A percentile compares a stretch with the other conserved stretches of the same genome.
phyloP scores from a whole-genome alignment of 805 yeast species.

The Yueomyces sp. region DNA sequence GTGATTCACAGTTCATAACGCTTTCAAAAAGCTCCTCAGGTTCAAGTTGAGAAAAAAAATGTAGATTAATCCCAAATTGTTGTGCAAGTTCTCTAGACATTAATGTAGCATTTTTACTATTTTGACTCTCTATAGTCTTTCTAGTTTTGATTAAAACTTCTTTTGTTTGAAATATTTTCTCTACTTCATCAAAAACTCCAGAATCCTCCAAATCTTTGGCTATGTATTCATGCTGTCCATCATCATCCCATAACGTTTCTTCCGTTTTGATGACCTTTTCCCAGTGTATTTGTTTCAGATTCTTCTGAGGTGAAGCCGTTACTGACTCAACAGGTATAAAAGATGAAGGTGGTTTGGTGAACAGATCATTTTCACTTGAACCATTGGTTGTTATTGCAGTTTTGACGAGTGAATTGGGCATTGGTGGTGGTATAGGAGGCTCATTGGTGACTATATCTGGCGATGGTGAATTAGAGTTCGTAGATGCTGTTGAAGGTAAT shows the following conservation, averaged over 20 bases:
- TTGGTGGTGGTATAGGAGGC: conserved; percentile 13
- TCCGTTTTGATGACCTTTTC: conserved; percentile 50
- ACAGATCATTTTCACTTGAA: no score
- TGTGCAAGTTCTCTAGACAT: conserved; percentile 62
- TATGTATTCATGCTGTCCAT: conserved; percentile 26
- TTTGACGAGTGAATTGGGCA: not conserved
- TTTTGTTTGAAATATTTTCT: conserved; percentile 38
- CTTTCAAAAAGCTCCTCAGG: conserved; percentile 42
- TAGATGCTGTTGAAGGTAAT: conserved; percentile 5
- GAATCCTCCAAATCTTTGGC: conserved; percentile 36
- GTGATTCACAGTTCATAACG: conserved; percentile 48
- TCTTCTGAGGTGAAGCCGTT: conserved; percentile 30
- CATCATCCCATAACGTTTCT: conserved; percentile 50
- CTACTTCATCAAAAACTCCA: conserved; percentile 58
- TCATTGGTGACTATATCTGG: no score
- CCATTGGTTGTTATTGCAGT: not conserved
- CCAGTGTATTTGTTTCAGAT: conserved; percentile 74
- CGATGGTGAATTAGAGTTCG: no score
- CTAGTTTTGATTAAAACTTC: conserved; percentile 25
- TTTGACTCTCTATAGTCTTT: conserved; percentile 21
- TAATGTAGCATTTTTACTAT: conserved; percentile 36
- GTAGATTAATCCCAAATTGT: conserved; percentile 69
- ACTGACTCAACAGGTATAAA: not conserved
- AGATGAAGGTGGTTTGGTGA: not conserved
- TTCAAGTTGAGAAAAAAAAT: conserved; percentile 38